Base-by-base conservation (phyloP, 1,284 basidiomycete genomes). In the Boletus sp. region DNA sequence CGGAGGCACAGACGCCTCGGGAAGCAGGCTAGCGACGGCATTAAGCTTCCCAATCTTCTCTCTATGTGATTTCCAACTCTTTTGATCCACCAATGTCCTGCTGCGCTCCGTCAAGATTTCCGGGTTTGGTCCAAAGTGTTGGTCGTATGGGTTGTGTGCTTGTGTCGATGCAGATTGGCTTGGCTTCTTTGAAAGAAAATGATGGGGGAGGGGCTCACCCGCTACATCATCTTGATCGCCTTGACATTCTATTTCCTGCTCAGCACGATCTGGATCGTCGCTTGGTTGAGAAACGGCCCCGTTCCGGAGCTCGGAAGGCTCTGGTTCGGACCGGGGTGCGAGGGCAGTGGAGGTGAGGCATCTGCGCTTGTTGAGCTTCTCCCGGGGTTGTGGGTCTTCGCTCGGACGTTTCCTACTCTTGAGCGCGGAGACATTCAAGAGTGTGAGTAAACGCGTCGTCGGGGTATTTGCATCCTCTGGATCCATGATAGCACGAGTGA, bases 381-480 rank as follows among this genome's bases (percentile, higher is more conserved):
- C 75, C 67, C 80, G 52, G 9, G 73, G 67, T 33, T 56, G 70
- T 48, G 48, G 57, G 58, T 78, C 71, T 47, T 75, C 66, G 53
- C 75, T 69, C 62, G 83, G 81, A 27, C 77, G 69, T 57, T 87
- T 88, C 35, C 72, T 72, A 8, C 76, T 69, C 60, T 80, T 84
- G 8, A 80, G 81, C 0, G 93, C 90, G 41, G 90, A 91, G 2
- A 97, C 91, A 67, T 99, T 99, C 25, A 99, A 77, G 1, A 99
- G 80, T 0, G 96, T 99, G 33, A 98, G 71, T 2, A 99, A 82
- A 53, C 85, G 85, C 37, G 87, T 88, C 2, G 82, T 85, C n/a
- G 84, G 80, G 8, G 75, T 70, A 58, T 80, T 82, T 40, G 68
- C 70, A 53, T 76, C 72, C 52, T 75, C 73, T 19, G 51, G 44